Conservation (phyloP, 192 early-diverging fungal genomes). For the Coemansia sp. region DNA sequence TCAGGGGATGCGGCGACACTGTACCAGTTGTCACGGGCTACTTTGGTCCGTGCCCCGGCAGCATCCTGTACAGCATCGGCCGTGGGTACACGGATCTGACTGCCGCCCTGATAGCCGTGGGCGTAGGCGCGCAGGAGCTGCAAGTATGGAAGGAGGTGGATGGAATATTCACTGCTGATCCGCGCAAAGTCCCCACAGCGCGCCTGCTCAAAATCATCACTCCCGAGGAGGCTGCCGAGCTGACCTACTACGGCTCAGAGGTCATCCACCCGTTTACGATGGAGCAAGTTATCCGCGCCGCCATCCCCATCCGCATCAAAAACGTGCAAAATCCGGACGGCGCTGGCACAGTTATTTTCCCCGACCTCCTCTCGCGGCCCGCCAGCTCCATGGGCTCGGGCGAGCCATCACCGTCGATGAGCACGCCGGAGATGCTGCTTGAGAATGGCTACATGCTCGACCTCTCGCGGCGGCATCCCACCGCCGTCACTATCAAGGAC, state of each 20-base stretch:
- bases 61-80: slow-evolving; percentile 88
- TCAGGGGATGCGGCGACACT: slow-evolving; percentile 62
- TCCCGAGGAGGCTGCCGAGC: slow-evolving; percentile 96
- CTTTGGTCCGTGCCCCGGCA: slow-evolving; percentile 97
- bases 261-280: slow-evolving; percentile 99
- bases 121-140: slow-evolving; percentile 83
- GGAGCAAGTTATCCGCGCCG: slow-evolving; percentile 97
- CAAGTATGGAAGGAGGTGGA: slow-evolving; percentile 99
- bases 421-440: slow-evolving; percentile 61
- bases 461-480: slow-evolving; percentile 80
- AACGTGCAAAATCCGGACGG: slow-evolving; percentile 96
- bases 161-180: slow-evolving; percentile 99
- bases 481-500: slow-evolving; percentile 99
- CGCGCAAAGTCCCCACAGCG: slow-evolving; percentile 90
- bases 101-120: slow-evolving; percentile 94
- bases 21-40: slow-evolving; percentile 97
- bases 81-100: slow-evolving; percentile 99
- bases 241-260: slow-evolving; percentile 95
- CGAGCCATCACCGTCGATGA: slow-evolving; percentile 59
- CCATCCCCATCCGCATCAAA: slow-evolving; percentile 98
- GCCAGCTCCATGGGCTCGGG: slow-evolving; percentile 57
- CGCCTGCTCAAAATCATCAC: slow-evolving; percentile 89
- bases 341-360: slow-evolving; percentile 91
- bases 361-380: slow-evolving; percentile 65
- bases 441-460: slow-evolving; percentile 79